Percentiles rank a stretch among this genome's conserved stretches.
Conservation (phyloP, 1,284 basidiomycete genomes). For the Rhodotorula sp. region DNA sequence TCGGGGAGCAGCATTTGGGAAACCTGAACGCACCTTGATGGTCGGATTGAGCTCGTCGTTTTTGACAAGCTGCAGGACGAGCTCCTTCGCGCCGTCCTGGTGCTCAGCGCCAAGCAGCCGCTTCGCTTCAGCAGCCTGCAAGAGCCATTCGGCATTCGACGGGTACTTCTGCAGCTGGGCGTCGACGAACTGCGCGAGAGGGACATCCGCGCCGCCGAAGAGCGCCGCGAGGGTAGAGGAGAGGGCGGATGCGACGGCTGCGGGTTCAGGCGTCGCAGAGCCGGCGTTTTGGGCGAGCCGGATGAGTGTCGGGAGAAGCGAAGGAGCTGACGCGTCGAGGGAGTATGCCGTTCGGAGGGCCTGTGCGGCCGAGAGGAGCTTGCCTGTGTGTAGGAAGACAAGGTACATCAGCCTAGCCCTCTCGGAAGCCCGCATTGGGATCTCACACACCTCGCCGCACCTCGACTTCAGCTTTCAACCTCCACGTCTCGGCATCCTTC, state of each 20-base stretch:
- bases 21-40: conserved; percentile 56
- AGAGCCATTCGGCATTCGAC: conserved; percentile 56
- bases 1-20: neutral
- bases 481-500: conserved; percentile 68
- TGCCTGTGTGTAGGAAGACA: conserved; percentile 67
- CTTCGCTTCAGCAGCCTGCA: conserved; percentile 63
- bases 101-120: conserved; percentile 57
- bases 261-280: conserved; percentile 46
- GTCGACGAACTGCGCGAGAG: conserved; percentile 67
- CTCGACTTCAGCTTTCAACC: conserved; percentile 75
- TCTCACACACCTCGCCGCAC: conserved; percentile 52
- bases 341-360: conserved; percentile 64
- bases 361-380: conserved; percentile 72
- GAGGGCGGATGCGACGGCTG: conserved; percentile 51
- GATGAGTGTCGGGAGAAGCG: conserved; percentile 68
- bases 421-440: no score
- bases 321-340: conserved; percentile 59
- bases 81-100: conserved; percentile 55
- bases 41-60: conserved; percentile 55
- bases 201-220: conserved; percentile 57
- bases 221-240: conserved; percentile 55
- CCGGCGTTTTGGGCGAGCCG: conserved; percentile 57
- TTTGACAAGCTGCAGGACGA: conserved; percentile 58
- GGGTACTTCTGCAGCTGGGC: conserved; percentile 62
- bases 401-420: no score